Evolutionary conservation across 2,329 filamentous ascomycete species (phyloP), one percentile per base, ranked within the genome.

Genomic region (Verticillium tricorpus): DNA sequence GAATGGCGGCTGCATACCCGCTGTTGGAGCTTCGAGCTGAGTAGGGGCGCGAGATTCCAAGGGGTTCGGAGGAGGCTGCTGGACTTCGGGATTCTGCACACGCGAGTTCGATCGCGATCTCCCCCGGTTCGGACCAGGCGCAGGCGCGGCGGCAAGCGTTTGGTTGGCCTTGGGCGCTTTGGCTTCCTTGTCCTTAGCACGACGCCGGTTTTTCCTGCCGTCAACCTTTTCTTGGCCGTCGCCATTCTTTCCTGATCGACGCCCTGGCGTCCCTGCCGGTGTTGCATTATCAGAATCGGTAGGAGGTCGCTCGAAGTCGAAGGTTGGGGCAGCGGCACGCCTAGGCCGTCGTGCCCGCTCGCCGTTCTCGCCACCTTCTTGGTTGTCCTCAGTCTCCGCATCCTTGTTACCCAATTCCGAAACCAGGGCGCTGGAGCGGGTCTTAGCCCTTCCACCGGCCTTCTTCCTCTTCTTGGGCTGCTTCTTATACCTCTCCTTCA

Each of bases 401-500:
- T 87, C 85, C 7, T 78, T 81, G 64, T 85, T 88, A 56, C 85
- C 86, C 58, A 87, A 80, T 68, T 90, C 88, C 4, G 87, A 87
- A 57, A 89, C 88, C 57, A 89, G 75, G n/a, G 84, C 85, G 66
- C 84, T 88, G 7, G 85, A 84, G 65, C 85, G 80, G 57, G 85
- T 82, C 72, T 88, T 87, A 39, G 79, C 81, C 68, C 85, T 74
- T 67, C 80, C 67, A 58, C 62, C 64, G 70, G 80, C 76, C 80
- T 84, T 82, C 77, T 83, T 85, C 64, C 83, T 79, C 69, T 81
- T 80, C 72, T 81, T 85, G 62, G 82, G 85, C 73, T 85, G 86
- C 75, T 82, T 86, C 73, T 85, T 88, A 34, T 89, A 80, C 74
- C 90, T 91, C 70, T 91, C 89, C 72, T 93, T 92, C 64, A 93